Evolutionary conservation across 2,329 filamentous ascomycete genomes (phyloP), one percentile per base, ranked within the genome.

Genomic region (Huntiella bhutanensis): DNA sequence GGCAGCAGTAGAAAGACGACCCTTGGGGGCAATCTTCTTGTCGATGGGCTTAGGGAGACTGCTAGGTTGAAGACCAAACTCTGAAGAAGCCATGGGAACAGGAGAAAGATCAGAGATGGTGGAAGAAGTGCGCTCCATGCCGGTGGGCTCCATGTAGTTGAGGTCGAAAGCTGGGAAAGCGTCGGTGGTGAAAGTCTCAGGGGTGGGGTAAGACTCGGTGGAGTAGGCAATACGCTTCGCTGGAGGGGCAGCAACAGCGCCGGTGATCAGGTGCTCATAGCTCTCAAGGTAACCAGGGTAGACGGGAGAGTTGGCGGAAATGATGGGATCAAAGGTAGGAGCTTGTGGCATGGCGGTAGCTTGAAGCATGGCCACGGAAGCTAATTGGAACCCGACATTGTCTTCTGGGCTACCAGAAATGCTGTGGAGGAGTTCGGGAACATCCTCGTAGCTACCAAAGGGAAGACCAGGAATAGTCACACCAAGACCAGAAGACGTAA

Each of bases 1-100:
- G n/a, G 28, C 8, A 15, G 41, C 28, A 34, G 41, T 32, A 34
- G 41, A 43, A 34, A 19, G 41, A 17, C 41, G 28, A 11, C 41
- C 33, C 13, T 32, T 13, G 32, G 13, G 6, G 11, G 43, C 48
- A 33, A 47, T 7, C 17, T 46, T 47, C 19, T 15, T 35, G 19
- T 38, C 17, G 8, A 17, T 53, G 1, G 65, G 66, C 53, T 69
- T 73, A 0, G 70, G 70, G 17, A 63, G 62, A 10, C 73, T 58
- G 33, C 17, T 43, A 12, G 59, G 60, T 5, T 56, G 57, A 35
- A 54, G 55, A 44, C 61, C 63, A 19, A 67, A 67, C 37, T 63
- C 57, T 12, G 8, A n/a, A 7, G 36, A 36, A 19, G 13, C 28
- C n/a, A 36, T 6, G 2, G 19, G 41, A 22, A 12, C 6, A 11